phyloP scores from a whole-genome alignment of 148 eudicot species.

The Heliosperma pusillum region DNA sequence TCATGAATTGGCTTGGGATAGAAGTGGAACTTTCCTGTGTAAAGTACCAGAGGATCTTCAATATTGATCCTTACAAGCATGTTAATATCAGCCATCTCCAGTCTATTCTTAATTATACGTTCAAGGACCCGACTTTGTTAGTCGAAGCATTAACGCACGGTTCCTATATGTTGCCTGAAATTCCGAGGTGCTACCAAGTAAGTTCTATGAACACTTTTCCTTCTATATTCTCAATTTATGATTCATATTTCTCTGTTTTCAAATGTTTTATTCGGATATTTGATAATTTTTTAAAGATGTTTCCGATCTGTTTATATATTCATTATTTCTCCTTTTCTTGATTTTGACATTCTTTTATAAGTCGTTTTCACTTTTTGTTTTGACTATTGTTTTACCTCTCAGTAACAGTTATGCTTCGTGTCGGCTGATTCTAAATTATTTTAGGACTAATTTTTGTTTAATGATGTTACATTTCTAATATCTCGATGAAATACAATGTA shows the following conservation, averaged over 20 bases:
- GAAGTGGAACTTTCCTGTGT: slow-evolving; percentile 42
- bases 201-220: slow-evolving; percentile 9
- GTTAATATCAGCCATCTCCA: slow-evolving; percentile 46
- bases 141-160: slow-evolving; percentile 94
- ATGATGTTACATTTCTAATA: background rate
- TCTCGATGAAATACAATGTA: background rate
- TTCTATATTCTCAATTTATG: background rate
- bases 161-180: slow-evolving; percentile 76
- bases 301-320: background rate
- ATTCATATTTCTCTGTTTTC: too few relatives aligned
- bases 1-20: slow-evolving; percentile 85
- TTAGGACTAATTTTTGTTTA: background rate
- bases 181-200: slow-evolving; percentile 93
- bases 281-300: background rate
- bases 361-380: background rate
- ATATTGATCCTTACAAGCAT: slow-evolving; percentile 33
- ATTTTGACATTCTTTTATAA: background rate
- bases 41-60: slow-evolving; percentile 37
- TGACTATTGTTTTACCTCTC: background rate
- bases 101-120: slow-evolving; percentile 51
- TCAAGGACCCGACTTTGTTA: slow-evolving; percentile 60
- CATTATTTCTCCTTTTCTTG: background rate
- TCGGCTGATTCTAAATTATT: background rate
- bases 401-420: background rate
- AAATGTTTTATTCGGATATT: background rate